Percentiles rank a stretch among this genome's conserved stretches.
Conservation (phyloP, 116 monocot species). For the Iris pallida region DNA sequence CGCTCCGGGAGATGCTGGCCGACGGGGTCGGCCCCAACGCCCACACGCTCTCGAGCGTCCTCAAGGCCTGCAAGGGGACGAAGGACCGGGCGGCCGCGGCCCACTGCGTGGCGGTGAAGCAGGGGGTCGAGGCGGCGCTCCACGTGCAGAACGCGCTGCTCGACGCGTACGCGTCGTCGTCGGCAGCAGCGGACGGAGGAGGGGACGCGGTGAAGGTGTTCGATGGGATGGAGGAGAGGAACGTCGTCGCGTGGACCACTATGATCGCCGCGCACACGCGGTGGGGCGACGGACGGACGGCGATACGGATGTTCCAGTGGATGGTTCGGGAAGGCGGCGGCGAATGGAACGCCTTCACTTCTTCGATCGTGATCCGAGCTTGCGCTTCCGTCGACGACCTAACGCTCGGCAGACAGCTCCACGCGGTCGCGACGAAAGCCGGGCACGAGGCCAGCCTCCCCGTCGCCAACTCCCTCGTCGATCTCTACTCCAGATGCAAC, state of each 20-base stretch:
- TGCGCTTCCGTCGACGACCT: slow-evolving; percentile 28
- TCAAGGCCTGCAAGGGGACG: slow-evolving; percentile 37
- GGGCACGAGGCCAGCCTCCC: slow-evolving; percentile 24
- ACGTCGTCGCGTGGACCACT: slow-evolving; percentile 49
- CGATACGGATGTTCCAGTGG: slow-evolving; percentile 21
- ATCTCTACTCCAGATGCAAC: slow-evolving; percentile 63
- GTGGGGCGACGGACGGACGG: slow-evolving; percentile 25
- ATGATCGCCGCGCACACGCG: slow-evolving; percentile 52
- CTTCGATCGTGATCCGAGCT: slow-evolving; percentile 51
- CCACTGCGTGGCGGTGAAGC: slow-evolving; percentile 35
- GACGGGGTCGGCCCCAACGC: slow-evolving; percentile 36
- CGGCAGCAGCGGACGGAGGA: slow-evolving; percentile 8
- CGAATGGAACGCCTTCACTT: slow-evolving; percentile 44
- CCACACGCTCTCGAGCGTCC: slow-evolving; percentile 53
- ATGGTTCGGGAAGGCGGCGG: slow-evolving; percentile 57
- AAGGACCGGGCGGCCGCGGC: not conserved
- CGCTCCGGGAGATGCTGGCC: slow-evolving; percentile 36
- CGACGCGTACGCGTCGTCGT: slow-evolving; percentile 30
- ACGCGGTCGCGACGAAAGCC: slow-evolving; percentile 32
- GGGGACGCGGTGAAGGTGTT: slow-evolving; percentile 38
- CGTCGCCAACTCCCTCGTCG: slow-evolving; percentile 50
- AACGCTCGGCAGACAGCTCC: slow-evolving; percentile 49
- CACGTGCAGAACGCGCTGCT: slow-evolving; percentile 59
- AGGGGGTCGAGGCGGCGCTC: slow-evolving; percentile 25
- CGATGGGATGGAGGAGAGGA: slow-evolving; percentile 30